Base-by-base conservation (phyloP, 2,329 filamentous ascomycete genomes). In the Hypoxylon sp. region DNA sequence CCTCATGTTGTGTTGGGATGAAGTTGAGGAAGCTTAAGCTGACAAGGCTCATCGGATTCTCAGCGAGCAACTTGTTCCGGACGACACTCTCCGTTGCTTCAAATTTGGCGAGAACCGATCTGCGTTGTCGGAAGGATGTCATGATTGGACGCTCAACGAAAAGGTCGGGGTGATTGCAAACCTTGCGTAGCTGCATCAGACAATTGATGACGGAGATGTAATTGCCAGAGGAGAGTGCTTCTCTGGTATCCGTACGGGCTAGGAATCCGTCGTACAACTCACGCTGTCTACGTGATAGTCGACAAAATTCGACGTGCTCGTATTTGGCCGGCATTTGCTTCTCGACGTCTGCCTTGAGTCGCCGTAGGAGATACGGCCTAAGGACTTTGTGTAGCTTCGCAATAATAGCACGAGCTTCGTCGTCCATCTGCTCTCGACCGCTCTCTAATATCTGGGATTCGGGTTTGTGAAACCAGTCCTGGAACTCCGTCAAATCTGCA, bases 301-400 rank as follows among this genome's bases (percentile, higher is more conserved):
- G 91, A 78, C 96, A 99, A 74, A 97, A 94, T 69, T 98, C 92
- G 18, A 99, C 93, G 74, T 97, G 94, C 78, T 99, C 96, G 75
- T 97, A 97, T 78, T 99, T 99, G 65, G 89, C 94, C 0, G 96
- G 96, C 92, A 99, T 97, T 77, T 99, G 96, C 80, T 98, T 97
- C 80, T 99, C 96, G 4, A 99, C 96, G 75, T 99, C 96, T 45
- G 93, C 92, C 80, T 99, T 99, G 61, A 99, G 82, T 59, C 96
- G 89, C 53, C 96, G 90, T 5, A 99, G 84, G 9, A 99, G 85
- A 74, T 97, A 98, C 0, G 96, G 96, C 1, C 96, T 89, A 8
- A 99, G 84, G 20, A 98, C 93, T 70, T 96, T 93, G 80, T 99
- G 96, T 3, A 99, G 86, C 77, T 98, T 97, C 46, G 89, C 89